Evolutionary conservation across 192 early-diverging fungal species (phyloP).

Genomic region (Podila horticola): DNA sequence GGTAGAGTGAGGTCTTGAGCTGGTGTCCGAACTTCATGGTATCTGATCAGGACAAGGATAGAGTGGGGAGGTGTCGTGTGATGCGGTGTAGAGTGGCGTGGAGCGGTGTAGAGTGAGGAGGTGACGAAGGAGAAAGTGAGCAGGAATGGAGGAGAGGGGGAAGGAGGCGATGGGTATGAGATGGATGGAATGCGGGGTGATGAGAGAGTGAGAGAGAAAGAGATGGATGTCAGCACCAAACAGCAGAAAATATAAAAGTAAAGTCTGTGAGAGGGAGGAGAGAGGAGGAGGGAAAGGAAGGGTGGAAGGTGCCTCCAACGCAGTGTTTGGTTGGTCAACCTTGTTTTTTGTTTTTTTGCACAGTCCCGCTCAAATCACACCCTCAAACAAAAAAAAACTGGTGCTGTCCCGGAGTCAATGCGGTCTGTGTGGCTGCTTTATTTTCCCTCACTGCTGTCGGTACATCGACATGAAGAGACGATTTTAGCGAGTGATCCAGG

Average conservation of each 20-base stretch:
- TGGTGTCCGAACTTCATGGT: conserved; percentile 94
- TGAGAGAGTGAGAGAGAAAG: neutral
- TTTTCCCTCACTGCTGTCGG: too few species aligned
- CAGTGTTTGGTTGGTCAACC: conserved; percentile 1
- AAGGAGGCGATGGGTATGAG: neutral
- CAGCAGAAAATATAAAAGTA: neutral
- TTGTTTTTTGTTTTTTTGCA: neutral
- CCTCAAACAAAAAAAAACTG: too few species aligned
- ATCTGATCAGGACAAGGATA: neutral
- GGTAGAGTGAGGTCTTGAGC: conserved; percentile 79
- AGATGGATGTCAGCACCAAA: neutral
- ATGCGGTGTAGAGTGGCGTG: neutral
- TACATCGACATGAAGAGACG: too few species aligned
- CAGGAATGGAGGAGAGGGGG: neutral
- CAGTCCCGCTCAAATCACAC: neutral
- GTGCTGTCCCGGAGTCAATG: too few species aligned
- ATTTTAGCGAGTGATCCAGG: too few species aligned
- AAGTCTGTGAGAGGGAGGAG: neutral
- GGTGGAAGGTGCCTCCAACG: neutral
- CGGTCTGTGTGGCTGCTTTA: too few species aligned
- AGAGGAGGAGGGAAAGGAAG: neutral
- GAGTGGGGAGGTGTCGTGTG: neutral
- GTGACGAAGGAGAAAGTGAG: neutral
- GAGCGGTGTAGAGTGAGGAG: neutral
- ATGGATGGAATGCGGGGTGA: neutral